A percentile compares a stretch with the other conserved stretches of the same genome.
phyloP scores from a whole-genome alignment of 208 protist genomes.

The Trypanosoma caninum region DNA sequence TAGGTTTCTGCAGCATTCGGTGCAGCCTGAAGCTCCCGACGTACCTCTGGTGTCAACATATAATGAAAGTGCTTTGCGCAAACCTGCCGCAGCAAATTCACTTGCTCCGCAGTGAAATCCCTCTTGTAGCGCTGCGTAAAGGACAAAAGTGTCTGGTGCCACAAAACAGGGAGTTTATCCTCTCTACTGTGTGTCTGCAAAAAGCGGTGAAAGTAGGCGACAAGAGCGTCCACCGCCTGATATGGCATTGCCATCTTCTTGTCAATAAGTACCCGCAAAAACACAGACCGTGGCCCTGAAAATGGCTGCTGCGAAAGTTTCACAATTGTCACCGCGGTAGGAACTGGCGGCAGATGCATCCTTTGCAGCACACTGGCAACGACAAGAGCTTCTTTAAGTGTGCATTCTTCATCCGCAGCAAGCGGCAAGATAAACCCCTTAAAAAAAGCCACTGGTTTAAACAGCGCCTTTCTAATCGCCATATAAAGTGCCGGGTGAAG shows the following conservation, averaged over 20 bases:
- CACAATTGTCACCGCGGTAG: conserved; percentile 92
- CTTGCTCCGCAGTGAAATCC: conserved; percentile 74
- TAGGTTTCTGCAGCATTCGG: conserved; percentile 20
- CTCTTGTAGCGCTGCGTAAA: conserved; percentile 92
- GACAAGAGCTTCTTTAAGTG: conserved; percentile 94
- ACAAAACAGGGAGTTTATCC: conserved; percentile 93
- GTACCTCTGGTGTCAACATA: conserved; percentile 84
- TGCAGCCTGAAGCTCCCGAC: conserved; percentile 67
- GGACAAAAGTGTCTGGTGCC: conserved; percentile 95
- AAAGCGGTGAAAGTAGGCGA: conserved; percentile 95
- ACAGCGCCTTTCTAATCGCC: conserved; percentile 97
- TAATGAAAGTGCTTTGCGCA: conserved; percentile 87
- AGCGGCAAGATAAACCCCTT: conserved; percentile 99
- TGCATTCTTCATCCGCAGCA: conserved; percentile 92
- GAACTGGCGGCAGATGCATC: conserved; percentile 85
- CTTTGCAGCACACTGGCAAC: conserved; percentile 93
- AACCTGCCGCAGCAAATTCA: conserved; percentile 64
- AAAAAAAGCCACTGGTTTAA: conserved; percentile 99
- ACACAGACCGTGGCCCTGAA: conserved; percentile 87
- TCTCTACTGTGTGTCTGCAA: conserved; percentile 66
- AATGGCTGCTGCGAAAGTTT: conserved; percentile 94
- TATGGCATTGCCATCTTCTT: conserved; percentile 98
- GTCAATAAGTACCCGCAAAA: conserved; percentile 96
- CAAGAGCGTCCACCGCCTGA: conserved; percentile 93
- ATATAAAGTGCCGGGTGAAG: conserved; percentile 99